These are phyloP conservation scores for Botrytis porri DNA, from an alignment of 2,329 filamentous ascomycete species.

Conservation along the genomic window DNA sequence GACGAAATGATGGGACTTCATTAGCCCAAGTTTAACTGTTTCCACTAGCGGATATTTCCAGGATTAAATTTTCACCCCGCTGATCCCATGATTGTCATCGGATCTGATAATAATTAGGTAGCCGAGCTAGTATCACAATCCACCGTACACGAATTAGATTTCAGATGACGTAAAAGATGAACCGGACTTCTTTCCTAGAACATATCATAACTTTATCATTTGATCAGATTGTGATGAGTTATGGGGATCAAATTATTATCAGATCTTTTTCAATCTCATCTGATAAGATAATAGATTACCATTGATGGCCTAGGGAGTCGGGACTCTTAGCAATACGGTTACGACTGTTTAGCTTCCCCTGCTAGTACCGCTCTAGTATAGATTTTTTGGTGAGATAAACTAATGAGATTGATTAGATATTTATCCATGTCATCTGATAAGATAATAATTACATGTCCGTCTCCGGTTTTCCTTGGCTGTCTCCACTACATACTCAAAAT, in stretches of 20 bases:
- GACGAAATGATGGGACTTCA: neutral
- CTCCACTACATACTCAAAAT: neutral
- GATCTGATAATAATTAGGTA: slow-evolving; percentile 17
- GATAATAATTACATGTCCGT: slow-evolving; percentile 11
- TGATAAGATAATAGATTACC: slow-evolving; percentile 1
- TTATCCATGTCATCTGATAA: slow-evolving; percentile 19
- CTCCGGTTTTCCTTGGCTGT: slow-evolving; percentile 19
- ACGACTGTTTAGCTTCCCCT: neutral
- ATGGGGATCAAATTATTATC: neutral
- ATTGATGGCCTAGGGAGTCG: neutral
- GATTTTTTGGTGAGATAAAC: neutral
- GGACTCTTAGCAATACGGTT: neutral
- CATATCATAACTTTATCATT: no score
- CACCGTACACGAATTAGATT: slow-evolving; percentile 5
- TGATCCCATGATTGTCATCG: slow-evolving; percentile 15
- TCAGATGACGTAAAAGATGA: neutral
- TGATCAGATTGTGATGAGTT: neutral
- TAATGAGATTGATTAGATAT: slow-evolving; percentile 12
- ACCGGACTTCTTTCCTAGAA: neutral
- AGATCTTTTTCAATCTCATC: slow-evolving; percentile 13
- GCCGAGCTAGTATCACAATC: neutral
- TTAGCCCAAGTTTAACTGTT: neutral
- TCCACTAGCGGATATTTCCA: neutral
- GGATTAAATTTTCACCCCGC: slow-evolving; percentile 10
- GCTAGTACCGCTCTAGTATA: neutral